Conservation (phyloP, 1,284 basidiomycete genomes). For the Leccinum griseonigrum region DNA sequence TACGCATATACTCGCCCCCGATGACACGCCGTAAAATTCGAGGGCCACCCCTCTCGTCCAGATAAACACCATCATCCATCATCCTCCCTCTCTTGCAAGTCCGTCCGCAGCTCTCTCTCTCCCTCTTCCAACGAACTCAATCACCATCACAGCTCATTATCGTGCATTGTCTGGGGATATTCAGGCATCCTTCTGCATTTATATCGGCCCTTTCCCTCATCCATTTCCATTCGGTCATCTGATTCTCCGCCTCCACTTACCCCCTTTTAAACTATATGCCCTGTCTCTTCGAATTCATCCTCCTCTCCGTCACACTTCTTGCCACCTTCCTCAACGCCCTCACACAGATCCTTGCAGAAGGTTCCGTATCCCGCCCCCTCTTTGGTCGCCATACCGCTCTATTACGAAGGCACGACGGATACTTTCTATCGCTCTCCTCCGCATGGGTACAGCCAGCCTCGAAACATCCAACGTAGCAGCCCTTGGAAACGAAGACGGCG, state of each 20-base stretch:
- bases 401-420: slow-evolving; percentile 59
- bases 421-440: slow-evolving; percentile 65
- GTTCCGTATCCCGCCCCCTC: slow-evolving; percentile 44
- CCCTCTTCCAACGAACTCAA: not conserved
- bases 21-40: slow-evolving; percentile 44
- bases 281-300: slow-evolving; percentile 62
- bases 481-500: slow-evolving; percentile 68
- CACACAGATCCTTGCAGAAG: slow-evolving; percentile 63
- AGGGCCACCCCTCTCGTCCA: slow-evolving; percentile 53
- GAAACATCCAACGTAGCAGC: slow-evolving; percentile 70
- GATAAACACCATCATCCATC: slow-evolving; percentile 68
- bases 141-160: slow-evolving; percentile 47
- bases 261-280: slow-evolving; percentile 72
- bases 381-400: slow-evolving; percentile 45
- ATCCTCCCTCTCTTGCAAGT: slow-evolving; percentile 69
- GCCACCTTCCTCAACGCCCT: slow-evolving; percentile 57
- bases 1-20: slow-evolving; percentile 70
- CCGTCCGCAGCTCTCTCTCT: slow-evolving; percentile 7
- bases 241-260: slow-evolving; percentile 48
- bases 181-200: slow-evolving; percentile 59
- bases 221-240: slow-evolving; percentile 66
- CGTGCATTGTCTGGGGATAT: slow-evolving; percentile 59
- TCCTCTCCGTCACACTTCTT: slow-evolving; percentile 52
- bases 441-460: slow-evolving; percentile 69
- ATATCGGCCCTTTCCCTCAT: slow-evolving; percentile 55